Evolutionary conservation across 1,284 basidiomycete species (phyloP), one percentile per base, ranked within the genome.

Genomic region (Cerioporus squamosus): DNA sequence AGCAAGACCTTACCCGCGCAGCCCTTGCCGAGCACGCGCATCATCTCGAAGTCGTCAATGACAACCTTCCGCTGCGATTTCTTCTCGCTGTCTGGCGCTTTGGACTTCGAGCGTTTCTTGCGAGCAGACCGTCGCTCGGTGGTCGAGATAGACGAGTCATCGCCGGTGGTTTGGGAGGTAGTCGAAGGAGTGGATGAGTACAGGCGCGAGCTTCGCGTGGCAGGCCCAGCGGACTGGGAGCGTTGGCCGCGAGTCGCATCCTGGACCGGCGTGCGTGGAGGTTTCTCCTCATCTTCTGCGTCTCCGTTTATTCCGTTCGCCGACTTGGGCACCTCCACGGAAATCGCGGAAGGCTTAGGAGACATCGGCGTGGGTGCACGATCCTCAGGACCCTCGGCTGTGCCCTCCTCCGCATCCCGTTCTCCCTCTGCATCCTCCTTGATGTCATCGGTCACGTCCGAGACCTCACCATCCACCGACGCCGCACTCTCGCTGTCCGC

Each of bases 1-100:
- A 97, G 84, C 45, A 97, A 76, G 12, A 96, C 94, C 75, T 97
- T 96, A 50, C 95, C 96, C 2, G 96, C 95, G 69, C 95, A 98
- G 1, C 96, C 97, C 76, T 96, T 97, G 15, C 96, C 96, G 7
- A 98, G 80, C 18, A 98, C 96, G 23, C 94, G 85, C 81, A 97
- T 90, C 84, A 98, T 93, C 77, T 98, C 94, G 73, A 98, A 98
- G 76, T 98, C 95, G 66, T 94, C 86, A 60, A 98, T 82, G 46
- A 80, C 78, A 31, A 92, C 90, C 72, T 92, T 91, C 57, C 86
- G 82, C 56, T 83, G 80, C 9, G 81, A 78, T 60, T 84, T 86
- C 68, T 75, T 76, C 63, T 78, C 77, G 70, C 80, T 77, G 57
- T 72, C 78, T 17, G 81, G 83, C 57, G 80, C 78, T 43, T 72